A percentile compares a stretch with the other conserved stretches of the same genome.
These are phyloP conservation scores for Fusarium tuaranense DNA, from an alignment of 2,329 filamentous ascomycete genomes.

Conservation along the genomic window DNA sequence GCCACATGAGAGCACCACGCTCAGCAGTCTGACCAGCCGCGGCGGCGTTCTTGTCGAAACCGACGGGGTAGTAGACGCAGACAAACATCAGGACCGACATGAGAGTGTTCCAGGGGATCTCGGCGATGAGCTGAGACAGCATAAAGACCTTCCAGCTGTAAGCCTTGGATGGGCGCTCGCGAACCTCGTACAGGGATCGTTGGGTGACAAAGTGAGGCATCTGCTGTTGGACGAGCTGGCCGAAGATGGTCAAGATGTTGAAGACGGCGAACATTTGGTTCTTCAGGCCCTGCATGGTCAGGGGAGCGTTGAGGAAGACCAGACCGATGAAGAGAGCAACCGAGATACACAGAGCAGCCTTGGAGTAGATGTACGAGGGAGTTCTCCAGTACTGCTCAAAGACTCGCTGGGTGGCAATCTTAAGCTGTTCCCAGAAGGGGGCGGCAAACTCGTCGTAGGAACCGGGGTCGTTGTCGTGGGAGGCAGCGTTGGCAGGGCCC, in stretches of 20 bases:
- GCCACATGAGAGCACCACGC: constrained; percentile 74
- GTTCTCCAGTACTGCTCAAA: constrained; percentile 95
- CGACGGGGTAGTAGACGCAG: constrained; percentile 88
- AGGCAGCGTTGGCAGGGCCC: constrained; percentile 54
- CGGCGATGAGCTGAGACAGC: constrained; percentile 83
- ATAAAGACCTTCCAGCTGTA: constrained; percentile 91
- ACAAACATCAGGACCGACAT: constrained; percentile 81
- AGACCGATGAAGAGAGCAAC: constrained; percentile 83
- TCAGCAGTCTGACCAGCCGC: constrained; percentile 49
- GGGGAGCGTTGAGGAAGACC: constrained; percentile 79
- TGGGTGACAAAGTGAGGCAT: constrained; percentile 90
- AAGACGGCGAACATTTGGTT: constrained; percentile 91
- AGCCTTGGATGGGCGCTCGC: constrained; percentile 84
- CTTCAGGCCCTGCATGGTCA: constrained; percentile 82
- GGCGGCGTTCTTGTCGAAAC: constrained; percentile 76
- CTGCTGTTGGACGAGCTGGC: constrained; percentile 79
- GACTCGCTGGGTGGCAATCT: constrained; percentile 76
- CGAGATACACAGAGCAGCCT: constrained; percentile 74
- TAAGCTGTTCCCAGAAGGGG: constrained; percentile 75
- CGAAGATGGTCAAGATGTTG: constrained; percentile 85
- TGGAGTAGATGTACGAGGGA: constrained; percentile 89
- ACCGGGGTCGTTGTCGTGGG: constrained; percentile 49
- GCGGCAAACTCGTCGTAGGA: constrained; percentile 83
- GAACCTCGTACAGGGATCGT: constrained; percentile 84
- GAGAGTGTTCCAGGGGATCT: constrained; percentile 85